Evolutionary conservation across 2,329 filamentous ascomycete species (phyloP).

Genomic region (Ascochyta clinopodiicola): DNA sequence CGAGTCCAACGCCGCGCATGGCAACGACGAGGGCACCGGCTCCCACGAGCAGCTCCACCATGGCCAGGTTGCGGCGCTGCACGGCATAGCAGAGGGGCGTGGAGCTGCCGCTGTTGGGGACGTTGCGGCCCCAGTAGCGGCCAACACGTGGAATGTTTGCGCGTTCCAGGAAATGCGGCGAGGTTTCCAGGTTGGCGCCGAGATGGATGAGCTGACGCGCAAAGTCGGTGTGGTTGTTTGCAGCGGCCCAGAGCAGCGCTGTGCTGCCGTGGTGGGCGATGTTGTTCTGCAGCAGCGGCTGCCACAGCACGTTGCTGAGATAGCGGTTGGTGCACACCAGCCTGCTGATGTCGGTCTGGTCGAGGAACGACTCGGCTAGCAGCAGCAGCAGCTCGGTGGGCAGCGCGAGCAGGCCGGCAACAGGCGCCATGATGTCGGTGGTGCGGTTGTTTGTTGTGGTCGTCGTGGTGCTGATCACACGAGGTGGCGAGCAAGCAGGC

Average conservation of each 20-base stretch:
- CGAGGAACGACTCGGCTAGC: slow-evolving; percentile 18
- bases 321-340: slow-evolving; percentile 17
- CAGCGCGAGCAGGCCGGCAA: slow-evolving; percentile 8
- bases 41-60: slow-evolving; percentile 14
- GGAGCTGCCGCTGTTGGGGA: slow-evolving; percentile 11
- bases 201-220: slow-evolving; percentile 11
- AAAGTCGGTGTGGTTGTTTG: slow-evolving; percentile 16
- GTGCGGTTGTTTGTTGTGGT: slow-evolving; percentile 2
- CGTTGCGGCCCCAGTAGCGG: slow-evolving; percentile 19
- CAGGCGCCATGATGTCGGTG: slow-evolving; percentile 1
- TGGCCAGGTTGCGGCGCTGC: slow-evolving; percentile 16
- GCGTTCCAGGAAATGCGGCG: slow-evolving; percentile 12
- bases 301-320: slow-evolving; percentile 16
- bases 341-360: slow-evolving; percentile 18
- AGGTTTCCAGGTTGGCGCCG: slow-evolving; percentile 16
- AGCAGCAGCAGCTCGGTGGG: slow-evolving; percentile 17
- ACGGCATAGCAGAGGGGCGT: slow-evolving; percentile 17
- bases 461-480: slow-evolving; percentile 2
- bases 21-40: slow-evolving; percentile 16
- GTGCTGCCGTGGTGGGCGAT: slow-evolving; percentile 20
- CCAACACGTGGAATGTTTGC: slow-evolving; percentile 12
- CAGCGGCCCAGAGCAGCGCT: slow-evolving; percentile 16
- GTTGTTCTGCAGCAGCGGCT: slow-evolving; percentile 15
- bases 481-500: neutral
- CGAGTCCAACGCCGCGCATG: slow-evolving; percentile 4